Evolutionary conservation across 106 monocot species (phyloP).

Genomic region (Platanthera zijinensis): DNA sequence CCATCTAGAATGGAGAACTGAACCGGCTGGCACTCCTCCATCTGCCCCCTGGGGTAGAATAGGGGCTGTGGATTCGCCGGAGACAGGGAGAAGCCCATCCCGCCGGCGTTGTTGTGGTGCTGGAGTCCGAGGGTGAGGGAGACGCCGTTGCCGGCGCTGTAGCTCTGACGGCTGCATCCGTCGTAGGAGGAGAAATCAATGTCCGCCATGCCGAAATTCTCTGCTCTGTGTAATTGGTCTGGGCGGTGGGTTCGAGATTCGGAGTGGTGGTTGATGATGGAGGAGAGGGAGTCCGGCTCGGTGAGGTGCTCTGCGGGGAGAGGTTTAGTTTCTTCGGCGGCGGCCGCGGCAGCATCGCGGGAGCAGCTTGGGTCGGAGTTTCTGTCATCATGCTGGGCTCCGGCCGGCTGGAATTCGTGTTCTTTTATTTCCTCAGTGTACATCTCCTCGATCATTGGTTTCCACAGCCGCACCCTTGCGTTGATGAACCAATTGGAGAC

Average conservation of each 20-base stretch:
- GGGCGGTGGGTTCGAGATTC: not conserved
- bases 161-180: conserved; percentile 11
- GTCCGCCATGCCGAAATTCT: conserved; percentile 39
- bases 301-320: not conserved
- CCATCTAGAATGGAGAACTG: conserved; percentile 42
- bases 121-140: conserved; percentile 70
- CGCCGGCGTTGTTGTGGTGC: conserved; percentile 33
- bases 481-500: conserved; percentile 56
- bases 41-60: conserved; percentile 24
- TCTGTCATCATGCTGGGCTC: conserved; percentile 3
- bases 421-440: conserved; percentile 70
- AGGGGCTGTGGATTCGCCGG: conserved; percentile 18
- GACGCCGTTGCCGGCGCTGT: conserved; percentile 27
- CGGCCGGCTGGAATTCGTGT: conserved; percentile 13
- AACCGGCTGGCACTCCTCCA: conserved; percentile 27
- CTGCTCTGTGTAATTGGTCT: not conserved
- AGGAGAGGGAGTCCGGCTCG: conserved; percentile 12
- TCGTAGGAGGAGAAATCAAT: conserved; percentile 45
- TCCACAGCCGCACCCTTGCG: conserved; percentile 41
- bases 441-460: conserved; percentile 30
- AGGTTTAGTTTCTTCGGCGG: conserved; percentile 28
- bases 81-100: conserved; percentile 23
- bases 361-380: conserved; percentile 2
- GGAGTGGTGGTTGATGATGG: conserved; percentile 10
- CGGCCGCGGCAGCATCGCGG: not conserved